Conservation (phyloP, 2,329 filamentous ascomycete species). For the Talaromyces pinophilus region DNA sequence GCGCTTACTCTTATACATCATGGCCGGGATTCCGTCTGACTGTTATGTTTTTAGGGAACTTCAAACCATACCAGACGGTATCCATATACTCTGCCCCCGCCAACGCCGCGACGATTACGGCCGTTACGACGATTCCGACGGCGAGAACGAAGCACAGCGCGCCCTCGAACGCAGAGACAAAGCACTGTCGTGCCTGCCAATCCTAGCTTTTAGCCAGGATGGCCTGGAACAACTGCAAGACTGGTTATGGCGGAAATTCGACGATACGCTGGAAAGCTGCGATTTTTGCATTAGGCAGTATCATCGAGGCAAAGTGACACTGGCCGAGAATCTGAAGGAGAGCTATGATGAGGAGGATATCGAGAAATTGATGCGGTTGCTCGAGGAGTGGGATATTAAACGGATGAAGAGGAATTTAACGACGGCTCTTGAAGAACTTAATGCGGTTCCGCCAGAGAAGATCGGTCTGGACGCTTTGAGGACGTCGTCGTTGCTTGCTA, state of each 20-base stretch:
- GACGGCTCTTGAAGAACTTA: slow-evolving; percentile 58
- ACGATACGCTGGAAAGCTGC: slow-evolving; percentile 63
- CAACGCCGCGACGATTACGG: slow-evolving; percentile 62
- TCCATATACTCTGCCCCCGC: slow-evolving; percentile 70
- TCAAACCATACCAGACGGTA: slow-evolving; percentile 47
- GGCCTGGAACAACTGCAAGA: slow-evolving; percentile 61
- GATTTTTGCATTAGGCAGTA: slow-evolving; percentile 72
- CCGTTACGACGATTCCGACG: slow-evolving; percentile 62
- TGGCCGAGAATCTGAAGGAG: slow-evolving; percentile 65
- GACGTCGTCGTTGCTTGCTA: slow-evolving; percentile 68
- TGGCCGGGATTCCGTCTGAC: background rate
- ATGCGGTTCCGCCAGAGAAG: slow-evolving; percentile 51
- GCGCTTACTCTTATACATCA: slow-evolving; percentile 15
- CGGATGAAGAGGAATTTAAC: slow-evolving; percentile 63
- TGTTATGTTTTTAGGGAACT: slow-evolving; percentile 39
- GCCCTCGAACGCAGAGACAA: slow-evolving; percentile 60
- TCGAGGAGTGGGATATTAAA: slow-evolving; percentile 62
- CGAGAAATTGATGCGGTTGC: slow-evolving; percentile 55
- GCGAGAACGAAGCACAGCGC: slow-evolving; percentile 55
- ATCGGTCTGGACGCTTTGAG: slow-evolving; percentile 55
- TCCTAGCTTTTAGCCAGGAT: slow-evolving; percentile 66
- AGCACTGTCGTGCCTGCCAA: slow-evolving; percentile 67
- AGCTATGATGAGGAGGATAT: slow-evolving; percentile 51
- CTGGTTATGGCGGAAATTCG: slow-evolving; percentile 60
- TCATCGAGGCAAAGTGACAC: slow-evolving; percentile 66